Percentiles rank a stretch among this genome's conserved stretches.
Conservation (phyloP, 1,284 basidiomycete genomes). For the Cryptococcus jaspeensis region DNA sequence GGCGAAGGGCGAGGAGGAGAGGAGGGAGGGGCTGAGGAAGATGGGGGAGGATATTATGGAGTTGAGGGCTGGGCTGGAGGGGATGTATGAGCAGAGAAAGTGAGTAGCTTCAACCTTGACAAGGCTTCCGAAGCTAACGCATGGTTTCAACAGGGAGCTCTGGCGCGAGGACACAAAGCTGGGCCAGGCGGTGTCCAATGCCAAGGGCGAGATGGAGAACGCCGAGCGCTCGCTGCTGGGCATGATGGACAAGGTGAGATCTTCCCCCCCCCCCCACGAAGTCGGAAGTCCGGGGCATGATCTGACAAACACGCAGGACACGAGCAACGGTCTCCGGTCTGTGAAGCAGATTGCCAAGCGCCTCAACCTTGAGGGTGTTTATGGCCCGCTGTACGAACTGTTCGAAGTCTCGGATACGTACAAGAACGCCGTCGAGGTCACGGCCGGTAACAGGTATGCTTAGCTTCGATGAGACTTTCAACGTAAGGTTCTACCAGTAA, state of each 20-base stretch:
- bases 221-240: conserved; percentile 76
- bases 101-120: conserved; percentile 37
- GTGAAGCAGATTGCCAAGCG: conserved; percentile 78
- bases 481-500: not conserved
- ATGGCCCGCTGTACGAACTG: conserved; percentile 90
- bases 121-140: not conserved
- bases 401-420: conserved; percentile 92
- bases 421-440: conserved; percentile 90
- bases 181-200: conserved; percentile 70
- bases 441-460: conserved; percentile 82
- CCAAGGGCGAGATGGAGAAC: conserved; percentile 72
- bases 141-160: conserved; percentile 58
- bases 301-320: conserved; percentile 62
- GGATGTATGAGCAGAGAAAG: conserved; percentile 77
- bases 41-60: conserved; percentile 65
- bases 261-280: too few relatives aligned
- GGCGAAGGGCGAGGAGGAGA: conserved; percentile 65
- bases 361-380: conserved; percentile 70
- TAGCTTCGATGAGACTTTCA: too few relatives aligned
- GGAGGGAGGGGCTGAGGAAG: conserved; percentile 68
- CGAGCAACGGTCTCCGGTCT: conserved; percentile 77
- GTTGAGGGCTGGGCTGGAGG: conserved; percentile 70
- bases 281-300: too few relatives aligned
- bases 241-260: conserved; percentile 89
- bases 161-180: conserved; percentile 95